Conservation (phyloP, 345 rosid species). For the Brassica carinata region DNA sequence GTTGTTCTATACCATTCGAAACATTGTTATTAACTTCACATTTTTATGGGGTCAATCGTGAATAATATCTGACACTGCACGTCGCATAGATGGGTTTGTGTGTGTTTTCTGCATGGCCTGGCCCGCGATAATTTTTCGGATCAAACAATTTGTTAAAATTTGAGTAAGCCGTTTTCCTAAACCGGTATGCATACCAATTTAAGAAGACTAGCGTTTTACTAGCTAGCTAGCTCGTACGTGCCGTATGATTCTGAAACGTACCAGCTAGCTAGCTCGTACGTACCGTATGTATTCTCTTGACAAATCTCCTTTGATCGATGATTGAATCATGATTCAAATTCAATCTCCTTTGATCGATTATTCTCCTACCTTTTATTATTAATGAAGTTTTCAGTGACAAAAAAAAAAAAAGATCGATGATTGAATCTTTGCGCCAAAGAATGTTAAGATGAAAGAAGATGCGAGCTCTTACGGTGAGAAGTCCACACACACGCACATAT, state of each 20-base stretch:
- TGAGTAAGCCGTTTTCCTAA: background rate
- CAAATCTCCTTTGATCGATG: background rate
- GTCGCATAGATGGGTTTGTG: background rate
- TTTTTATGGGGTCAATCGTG: background rate
- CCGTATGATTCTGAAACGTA: background rate
- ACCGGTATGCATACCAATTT: background rate
- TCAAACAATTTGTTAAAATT: background rate
- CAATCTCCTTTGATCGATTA: no score
- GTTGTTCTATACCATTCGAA: constrained; percentile 8
- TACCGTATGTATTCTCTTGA: background rate
- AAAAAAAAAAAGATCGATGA: background rate
- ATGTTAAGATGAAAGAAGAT: background rate
- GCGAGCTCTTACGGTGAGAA: background rate
- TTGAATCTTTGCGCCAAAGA: background rate
- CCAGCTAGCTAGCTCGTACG: background rate
- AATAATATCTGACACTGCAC: background rate
- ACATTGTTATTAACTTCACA: background rate
- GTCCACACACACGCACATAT: background rate
- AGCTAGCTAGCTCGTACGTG: background rate
- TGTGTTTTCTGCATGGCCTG: background rate
- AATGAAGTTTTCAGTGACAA: no score
- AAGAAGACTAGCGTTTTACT: background rate
- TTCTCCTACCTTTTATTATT: no score
- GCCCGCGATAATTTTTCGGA: background rate
- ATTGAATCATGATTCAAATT: background rate